Evolutionary conservation across 345 rosid species (phyloP).

Genomic region (Psidium friedrichsthalianum): DNA sequence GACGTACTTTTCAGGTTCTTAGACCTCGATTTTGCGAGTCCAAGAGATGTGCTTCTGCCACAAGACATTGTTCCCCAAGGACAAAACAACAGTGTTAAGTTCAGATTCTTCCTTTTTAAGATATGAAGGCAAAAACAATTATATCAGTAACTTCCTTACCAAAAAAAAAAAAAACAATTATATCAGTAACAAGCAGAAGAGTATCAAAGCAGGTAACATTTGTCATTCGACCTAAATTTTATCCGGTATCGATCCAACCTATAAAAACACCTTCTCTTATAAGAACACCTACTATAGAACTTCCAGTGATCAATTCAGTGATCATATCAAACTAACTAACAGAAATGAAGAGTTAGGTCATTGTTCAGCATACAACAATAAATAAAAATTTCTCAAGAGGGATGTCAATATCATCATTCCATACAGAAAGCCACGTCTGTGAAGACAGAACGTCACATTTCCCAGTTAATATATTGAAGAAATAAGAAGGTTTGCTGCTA

Average conservation of each 20-base stretch:
- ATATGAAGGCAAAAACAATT: not conserved
- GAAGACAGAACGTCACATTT: not conserved
- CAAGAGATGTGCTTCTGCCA: not conserved
- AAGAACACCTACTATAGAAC: not conserved
- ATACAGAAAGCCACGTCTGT: not conserved
- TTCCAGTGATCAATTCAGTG: not conserved
- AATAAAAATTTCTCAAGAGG: not conserved
- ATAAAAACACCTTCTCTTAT: not conserved
- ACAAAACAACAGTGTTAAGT: not conserved
- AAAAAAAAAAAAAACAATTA: no score
- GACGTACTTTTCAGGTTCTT: not conserved
- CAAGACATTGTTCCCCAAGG: not conserved
- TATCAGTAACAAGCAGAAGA: not conserved
- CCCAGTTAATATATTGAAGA: not conserved
- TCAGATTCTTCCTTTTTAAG: not conserved
- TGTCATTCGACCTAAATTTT: not conserved
- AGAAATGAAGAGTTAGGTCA: not conserved
- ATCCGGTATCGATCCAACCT: not conserved
- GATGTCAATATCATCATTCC: not conserved
- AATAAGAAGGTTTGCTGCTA: not conserved
- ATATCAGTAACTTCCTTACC: not conserved
- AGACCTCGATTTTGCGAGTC: not conserved
- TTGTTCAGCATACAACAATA: not conserved
- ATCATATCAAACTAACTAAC: not conserved
- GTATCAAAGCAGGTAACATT: not conserved